Evolutionary conservation across 768 basidiomycete genomes (phyloP).

Genomic region (Termitomyces sp.): DNA sequence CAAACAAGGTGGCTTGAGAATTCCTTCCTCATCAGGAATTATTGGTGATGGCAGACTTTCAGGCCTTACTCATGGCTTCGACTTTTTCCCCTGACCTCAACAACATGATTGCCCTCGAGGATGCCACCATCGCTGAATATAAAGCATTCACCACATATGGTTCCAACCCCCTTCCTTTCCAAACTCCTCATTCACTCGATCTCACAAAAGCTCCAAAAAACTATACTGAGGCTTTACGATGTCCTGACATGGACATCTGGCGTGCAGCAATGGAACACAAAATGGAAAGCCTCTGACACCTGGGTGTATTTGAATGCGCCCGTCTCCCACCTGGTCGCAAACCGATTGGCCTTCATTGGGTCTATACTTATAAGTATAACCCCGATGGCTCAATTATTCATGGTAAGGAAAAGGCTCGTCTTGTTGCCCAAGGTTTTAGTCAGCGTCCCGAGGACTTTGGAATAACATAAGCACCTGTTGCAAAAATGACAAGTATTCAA

Average conservation of each 20-base stretch:
- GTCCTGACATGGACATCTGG: slow-evolving; percentile 19
- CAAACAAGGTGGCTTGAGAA: neutral
- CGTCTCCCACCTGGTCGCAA: slow-evolving; percentile 21
- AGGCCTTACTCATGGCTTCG: neutral
- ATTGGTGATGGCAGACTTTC: neutral
- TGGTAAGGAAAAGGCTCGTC: slow-evolving; percentile 24
- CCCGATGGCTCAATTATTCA: slow-evolving; percentile 25
- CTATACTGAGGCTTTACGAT: slow-evolving; percentile 14
- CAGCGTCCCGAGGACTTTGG: slow-evolving; percentile 31
- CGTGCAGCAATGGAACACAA: slow-evolving; percentile 20
- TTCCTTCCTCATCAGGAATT: neutral
- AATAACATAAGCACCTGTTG: slow-evolving; percentile 15
- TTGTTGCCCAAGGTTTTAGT: slow-evolving; percentile 22
- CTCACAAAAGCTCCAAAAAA: slow-evolving; percentile 14
- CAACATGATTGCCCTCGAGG: neutral
- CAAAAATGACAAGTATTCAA: slow-evolving; percentile 13
- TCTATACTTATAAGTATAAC: slow-evolving; percentile 33
- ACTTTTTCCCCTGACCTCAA: neutral
- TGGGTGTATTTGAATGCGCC: slow-evolving; percentile 23
- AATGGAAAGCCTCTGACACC: slow-evolving; percentile 12
- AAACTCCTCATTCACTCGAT: neutral
- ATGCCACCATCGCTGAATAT: neutral
- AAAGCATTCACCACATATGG: neutral
- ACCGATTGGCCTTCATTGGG: slow-evolving; percentile 29
- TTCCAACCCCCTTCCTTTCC: neutral